phyloP scores from a whole-genome alignment of 108 stramenopile species.

The Skeletonema marinoi region DNA sequence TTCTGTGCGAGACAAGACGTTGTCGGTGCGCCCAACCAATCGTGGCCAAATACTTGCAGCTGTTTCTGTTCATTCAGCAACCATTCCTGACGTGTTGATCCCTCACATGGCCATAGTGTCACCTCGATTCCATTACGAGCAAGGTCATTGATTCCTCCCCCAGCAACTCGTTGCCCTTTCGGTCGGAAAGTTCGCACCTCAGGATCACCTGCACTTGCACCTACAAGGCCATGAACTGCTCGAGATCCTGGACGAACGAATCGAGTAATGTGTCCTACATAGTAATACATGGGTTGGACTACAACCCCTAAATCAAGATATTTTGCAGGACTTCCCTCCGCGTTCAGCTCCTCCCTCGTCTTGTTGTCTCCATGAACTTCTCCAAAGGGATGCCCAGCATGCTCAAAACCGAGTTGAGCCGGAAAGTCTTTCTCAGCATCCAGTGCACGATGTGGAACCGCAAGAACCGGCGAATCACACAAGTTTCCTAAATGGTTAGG shows the following conservation, averaged over 20 bases:
- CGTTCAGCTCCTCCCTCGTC: conserved; percentile 81
- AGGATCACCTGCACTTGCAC: conserved; percentile 37
- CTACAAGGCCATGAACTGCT: conserved; percentile 67
- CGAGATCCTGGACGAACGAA: conserved; percentile 78
- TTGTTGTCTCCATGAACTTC: conserved; percentile 62
- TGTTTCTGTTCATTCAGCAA: conserved; percentile 47
- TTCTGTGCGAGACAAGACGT: conserved; percentile 57
- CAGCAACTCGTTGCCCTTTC: conserved; percentile 63
- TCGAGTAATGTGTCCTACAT: conserved; percentile 86
- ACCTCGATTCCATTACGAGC: conserved; percentile 84
- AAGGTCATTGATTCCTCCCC: conserved; percentile 79
- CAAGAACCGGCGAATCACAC: conserved; percentile 88
- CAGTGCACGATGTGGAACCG: conserved; percentile 80
- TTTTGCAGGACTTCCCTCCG: conserved; percentile 72
- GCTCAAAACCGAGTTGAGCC: conserved; percentile 66
- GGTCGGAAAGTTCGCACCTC: conserved; percentile 66
- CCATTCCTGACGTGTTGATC: conserved; percentile 84
- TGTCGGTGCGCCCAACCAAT: conserved; percentile 78
- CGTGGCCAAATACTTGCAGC: conserved; percentile 73
- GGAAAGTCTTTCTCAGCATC: conserved; percentile 34
- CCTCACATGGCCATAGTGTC: conserved; percentile 88
- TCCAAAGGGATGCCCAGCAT: conserved; percentile 61
- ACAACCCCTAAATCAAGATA: conserved; percentile 72
- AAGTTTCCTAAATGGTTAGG: conserved; percentile 93
- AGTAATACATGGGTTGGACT: conserved; percentile 90